Percentiles rank a stretch among this genome's conserved stretches.
Evolutionary conservation across 2,329 filamentous ascomycete genomes (phyloP).

Genomic region (Cladophialophora chaetospira): DNA sequence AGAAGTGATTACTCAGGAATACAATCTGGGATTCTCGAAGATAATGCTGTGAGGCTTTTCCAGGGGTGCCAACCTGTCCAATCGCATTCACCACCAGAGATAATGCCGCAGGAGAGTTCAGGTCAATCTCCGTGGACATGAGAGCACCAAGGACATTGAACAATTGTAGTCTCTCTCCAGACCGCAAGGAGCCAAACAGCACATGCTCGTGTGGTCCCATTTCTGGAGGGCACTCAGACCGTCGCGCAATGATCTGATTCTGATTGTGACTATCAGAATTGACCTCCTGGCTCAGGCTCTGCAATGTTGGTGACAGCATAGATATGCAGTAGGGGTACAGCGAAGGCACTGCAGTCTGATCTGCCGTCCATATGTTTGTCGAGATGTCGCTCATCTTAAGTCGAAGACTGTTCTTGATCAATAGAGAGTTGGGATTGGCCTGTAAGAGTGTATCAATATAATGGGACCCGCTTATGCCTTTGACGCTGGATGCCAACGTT

Average conservation of each 20-base stretch:
- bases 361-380: slow-evolving; percentile 23
- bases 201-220: slow-evolving; percentile 59
- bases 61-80: slow-evolving; percentile 50
- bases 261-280: slow-evolving; percentile 34
- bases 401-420: slow-evolving; percentile 49
- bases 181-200: slow-evolving; percentile 51
- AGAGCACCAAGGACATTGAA: slow-evolving; percentile 58
- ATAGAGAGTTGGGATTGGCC: slow-evolving; percentile 41
- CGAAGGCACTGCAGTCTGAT: slow-evolving; percentile 22
- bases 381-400: slow-evolving; percentile 45
- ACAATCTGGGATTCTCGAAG: slow-evolving; percentile 34
- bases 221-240: slow-evolving; percentile 50
- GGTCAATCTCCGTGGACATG: slow-evolving; percentile 50
- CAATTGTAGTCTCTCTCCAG: slow-evolving; percentile 57
- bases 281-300: slow-evolving; percentile 10
- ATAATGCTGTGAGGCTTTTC: not conserved
- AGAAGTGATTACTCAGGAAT: slow-evolving; percentile 34
- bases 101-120: slow-evolving; percentile 53
- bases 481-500: slow-evolving; percentile 27
- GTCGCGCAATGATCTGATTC: slow-evolving; percentile 57
- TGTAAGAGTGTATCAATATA: slow-evolving; percentile 15
- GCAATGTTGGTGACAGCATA: not conserved
- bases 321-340: slow-evolving; percentile 16
- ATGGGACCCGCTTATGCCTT: slow-evolving; percentile 24
- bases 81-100: slow-evolving; percentile 54